Conservation (phyloP, 2,329 filamentous ascomycete species). For the Monilinia fructicola region DNA sequence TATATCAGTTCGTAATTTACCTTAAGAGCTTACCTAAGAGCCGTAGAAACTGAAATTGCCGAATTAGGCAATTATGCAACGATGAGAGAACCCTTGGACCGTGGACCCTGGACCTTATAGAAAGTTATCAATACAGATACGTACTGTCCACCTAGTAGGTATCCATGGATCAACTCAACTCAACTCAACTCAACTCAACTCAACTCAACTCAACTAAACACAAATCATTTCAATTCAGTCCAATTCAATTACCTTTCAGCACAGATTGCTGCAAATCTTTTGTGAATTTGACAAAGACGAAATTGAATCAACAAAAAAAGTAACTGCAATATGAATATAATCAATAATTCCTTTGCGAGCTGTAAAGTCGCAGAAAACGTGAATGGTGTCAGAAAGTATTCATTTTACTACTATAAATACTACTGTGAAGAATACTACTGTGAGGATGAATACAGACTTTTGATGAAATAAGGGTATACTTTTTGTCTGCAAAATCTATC, state of each 20-base stretch:
- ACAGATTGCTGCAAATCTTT: background rate
- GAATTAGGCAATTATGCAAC: slow-evolving; percentile 10
- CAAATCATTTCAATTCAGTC: no score
- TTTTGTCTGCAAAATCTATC: slow-evolving; percentile 17
- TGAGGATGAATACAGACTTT: background rate
- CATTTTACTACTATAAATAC: slow-evolving; percentile 10
- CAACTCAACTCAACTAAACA: no score
- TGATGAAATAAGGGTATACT: slow-evolving; percentile 20
- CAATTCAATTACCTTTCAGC: background rate
- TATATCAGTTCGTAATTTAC: background rate
- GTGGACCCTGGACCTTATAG: no score
- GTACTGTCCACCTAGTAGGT: no score
- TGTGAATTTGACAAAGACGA: background rate
- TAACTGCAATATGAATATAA: background rate
- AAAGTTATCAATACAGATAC: background rate
- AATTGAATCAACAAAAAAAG: background rate
- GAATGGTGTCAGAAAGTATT: background rate
- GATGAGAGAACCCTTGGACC: no score
- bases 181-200: no score
- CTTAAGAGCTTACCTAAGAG: no score
- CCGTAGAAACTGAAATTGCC: background rate
- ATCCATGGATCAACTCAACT: no score
- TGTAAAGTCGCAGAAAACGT: background rate
- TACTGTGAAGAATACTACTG: no score
- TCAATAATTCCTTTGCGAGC: background rate